A percentile compares a stretch with the other conserved stretches of the same genome.
Conservation (phyloP, 2,329 filamentous ascomycete genomes). For the Scytalidium sp. region DNA sequence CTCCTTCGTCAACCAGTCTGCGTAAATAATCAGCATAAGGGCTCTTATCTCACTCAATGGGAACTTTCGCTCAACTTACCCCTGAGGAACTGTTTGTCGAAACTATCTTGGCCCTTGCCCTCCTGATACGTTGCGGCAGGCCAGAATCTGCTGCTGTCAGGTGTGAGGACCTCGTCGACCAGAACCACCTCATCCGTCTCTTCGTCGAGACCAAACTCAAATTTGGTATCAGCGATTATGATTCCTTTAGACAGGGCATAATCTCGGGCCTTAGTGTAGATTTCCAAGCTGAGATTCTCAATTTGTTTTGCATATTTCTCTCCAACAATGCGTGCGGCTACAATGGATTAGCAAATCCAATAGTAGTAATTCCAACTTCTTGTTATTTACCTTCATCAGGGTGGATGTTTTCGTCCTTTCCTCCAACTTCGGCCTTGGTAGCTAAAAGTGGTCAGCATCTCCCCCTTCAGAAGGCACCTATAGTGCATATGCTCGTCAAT, state of each 20-base stretch:
- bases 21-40: too few species aligned
- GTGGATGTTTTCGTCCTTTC: slow-evolving; percentile 69
- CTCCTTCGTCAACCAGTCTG: slow-evolving; percentile 69
- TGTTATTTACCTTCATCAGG: slow-evolving; percentile 37
- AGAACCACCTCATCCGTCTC: slow-evolving; percentile 61
- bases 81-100: slow-evolving; percentile 82
- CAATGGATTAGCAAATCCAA: background rate
- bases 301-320: slow-evolving; percentile 56
- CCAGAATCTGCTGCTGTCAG: slow-evolving; percentile 87
- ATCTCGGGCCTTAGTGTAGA: slow-evolving; percentile 55
- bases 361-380: background rate
- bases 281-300: slow-evolving; percentile 52
- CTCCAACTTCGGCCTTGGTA: slow-evolving; percentile 65
- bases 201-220: slow-evolving; percentile 66
- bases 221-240: slow-evolving; percentile 73
- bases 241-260: slow-evolving; percentile 59
- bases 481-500: too few species aligned
- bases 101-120: slow-evolving; percentile 75
- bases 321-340: slow-evolving; percentile 44
- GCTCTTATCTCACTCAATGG: too few species aligned
- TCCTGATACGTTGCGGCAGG: slow-evolving; percentile 67
- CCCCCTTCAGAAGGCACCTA: background rate
- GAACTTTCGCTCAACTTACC: slow-evolving; percentile 31
- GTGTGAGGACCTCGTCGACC: slow-evolving; percentile 72
- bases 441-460: slow-evolving; percentile 26